Evolutionary conservation across 768 basidiomycete genomes (phyloP), one percentile per base, ranked within the genome.

Genomic region (Naganishia vishniacii): DNA sequence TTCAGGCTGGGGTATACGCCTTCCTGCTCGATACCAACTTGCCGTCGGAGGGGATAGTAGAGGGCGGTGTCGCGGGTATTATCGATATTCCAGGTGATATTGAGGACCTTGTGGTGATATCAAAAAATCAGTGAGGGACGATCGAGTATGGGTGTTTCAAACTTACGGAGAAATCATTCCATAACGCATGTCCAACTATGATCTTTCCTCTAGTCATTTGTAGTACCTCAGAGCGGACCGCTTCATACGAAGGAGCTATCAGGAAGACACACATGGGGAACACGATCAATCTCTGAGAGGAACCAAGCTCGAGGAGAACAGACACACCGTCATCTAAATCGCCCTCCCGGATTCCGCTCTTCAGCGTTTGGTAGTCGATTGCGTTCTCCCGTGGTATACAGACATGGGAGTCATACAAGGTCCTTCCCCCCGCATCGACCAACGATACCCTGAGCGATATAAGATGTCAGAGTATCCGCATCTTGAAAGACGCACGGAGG

Each of bases 341-440:
- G 18, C 79, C 75, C 32, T 82, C 81, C 42, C 88, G 79, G 11
- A 98, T 83, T 0, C 94, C 93, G 71, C 87, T 89, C 78, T 83
- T 89, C 72, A 84, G 81, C 0, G 93, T 97, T 60, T 90, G 80
- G 78, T 92, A 97, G 76, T 97, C 92, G 8, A 88, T 84, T 16
- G 95, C 90, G 18, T 83, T 83, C 74, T 91, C 88, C 48, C 85
- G 83, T 73, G 89, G 90, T 44, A 74, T 72, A 51, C 81, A 81
- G 26, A 99, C 92, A 68, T 87, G 90, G 44, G 82, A 86, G 68
- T 97, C 91, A 65, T 94, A 73, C 42, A 86, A 78, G 11, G 88
- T 80, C 0, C 79, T 83, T 0, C 94, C 92, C 58, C 86, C 77
- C 72, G 85, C 91, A 77, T 97, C 91, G 59, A 97, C 91, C 44